Conservation (phyloP, 139 green algal genomes). For the Asterochloris erici region DNA sequence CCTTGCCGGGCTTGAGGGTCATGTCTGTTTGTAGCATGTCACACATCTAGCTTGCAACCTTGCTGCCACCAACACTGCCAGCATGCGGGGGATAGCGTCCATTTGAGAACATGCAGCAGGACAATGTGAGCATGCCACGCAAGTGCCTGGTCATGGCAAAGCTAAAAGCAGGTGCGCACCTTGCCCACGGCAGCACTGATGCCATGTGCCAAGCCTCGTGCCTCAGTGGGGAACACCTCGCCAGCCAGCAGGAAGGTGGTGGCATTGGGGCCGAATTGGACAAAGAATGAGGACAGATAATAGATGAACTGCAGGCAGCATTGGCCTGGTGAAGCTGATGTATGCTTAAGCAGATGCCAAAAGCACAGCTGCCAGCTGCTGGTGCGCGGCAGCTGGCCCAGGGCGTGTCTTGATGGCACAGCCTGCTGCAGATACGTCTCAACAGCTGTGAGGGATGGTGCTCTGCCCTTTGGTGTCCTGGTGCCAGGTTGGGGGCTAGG, state of each 20-base stretch:
- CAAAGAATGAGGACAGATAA: constrained; percentile 74
- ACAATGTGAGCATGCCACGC: too few relatives aligned
- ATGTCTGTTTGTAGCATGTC: too few relatives aligned
- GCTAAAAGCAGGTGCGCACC: neutral
- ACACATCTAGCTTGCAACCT: too few relatives aligned
- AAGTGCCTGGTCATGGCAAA: too few relatives aligned
- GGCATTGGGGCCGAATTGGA: constrained; percentile 63
- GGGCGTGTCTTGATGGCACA: neutral
- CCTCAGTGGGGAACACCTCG: constrained; percentile 31
- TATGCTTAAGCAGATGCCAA: constrained; percentile 54
- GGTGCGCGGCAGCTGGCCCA: constrained; percentile 32
- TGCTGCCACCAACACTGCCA: too few relatives aligned
- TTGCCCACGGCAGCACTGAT: constrained; percentile 55
- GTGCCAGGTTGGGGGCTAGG: too few relatives aligned
- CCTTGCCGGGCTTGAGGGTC: too few relatives aligned
- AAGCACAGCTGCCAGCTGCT: constrained; percentile 44
- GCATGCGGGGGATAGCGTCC: too few relatives aligned
- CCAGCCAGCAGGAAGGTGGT: constrained; percentile 46
- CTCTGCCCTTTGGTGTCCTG: too few relatives aligned
- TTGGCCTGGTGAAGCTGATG: constrained; percentile 7
- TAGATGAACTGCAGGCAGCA: constrained; percentile 66
- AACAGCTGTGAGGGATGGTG: too few relatives aligned
- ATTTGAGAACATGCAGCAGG: too few relatives aligned
- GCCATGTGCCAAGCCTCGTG: constrained; percentile 37
- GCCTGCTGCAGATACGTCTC: too few relatives aligned